Base-by-base conservation (phyloP, 306 rosid species). In the Gastrolobium bilobum region DNA sequence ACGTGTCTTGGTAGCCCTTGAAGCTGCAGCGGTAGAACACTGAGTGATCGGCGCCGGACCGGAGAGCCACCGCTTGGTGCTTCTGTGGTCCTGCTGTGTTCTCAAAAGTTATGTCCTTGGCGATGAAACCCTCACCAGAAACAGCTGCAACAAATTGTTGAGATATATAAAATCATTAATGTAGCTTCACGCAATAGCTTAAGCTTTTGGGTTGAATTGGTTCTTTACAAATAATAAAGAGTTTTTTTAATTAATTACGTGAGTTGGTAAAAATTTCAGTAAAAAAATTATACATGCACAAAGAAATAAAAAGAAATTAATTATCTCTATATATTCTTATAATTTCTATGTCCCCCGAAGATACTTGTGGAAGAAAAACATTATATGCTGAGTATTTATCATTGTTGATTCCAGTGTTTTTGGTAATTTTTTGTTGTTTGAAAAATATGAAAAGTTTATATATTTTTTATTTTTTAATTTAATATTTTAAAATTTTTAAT, bases 51-150 rank as follows among this genome's bases (percentile, higher is more conserved):
- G 89, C 37, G 42, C 90, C 84, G 6, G 92, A 87, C 0, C 97
- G 90, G 61, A 92, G 81, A 2, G 95, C 95, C 40, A 94, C 99
- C 10, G 97, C 97, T 52, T 94, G 97, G 65, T 89, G 84, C 1
- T 86, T 88, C 52, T 80, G 73, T 0, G 98, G 97, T 5, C 97
- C 98, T 7, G 97, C 98, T 0, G 88, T 90, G 92, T 94, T 94
- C 81, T 89, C 93, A 37, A 94, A 92, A 60, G 94, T 89, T 14
- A 94, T 94, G 77, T 89, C 96, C 33, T 77, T 79, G 2, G 97
- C 97, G 5, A 90, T 85, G 90, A 94, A 94, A 15, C 86, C 89
- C 1, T 84, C 91, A 0, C 97, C 98, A 10, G 88, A 74, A 68
- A 91, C 88, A 54, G 68, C 94, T 92, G 84, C 54, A 56, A 48